phyloP scores from a whole-genome alignment of 495 filamentous ascomycete species.

The Talaromyces ruber region DNA sequence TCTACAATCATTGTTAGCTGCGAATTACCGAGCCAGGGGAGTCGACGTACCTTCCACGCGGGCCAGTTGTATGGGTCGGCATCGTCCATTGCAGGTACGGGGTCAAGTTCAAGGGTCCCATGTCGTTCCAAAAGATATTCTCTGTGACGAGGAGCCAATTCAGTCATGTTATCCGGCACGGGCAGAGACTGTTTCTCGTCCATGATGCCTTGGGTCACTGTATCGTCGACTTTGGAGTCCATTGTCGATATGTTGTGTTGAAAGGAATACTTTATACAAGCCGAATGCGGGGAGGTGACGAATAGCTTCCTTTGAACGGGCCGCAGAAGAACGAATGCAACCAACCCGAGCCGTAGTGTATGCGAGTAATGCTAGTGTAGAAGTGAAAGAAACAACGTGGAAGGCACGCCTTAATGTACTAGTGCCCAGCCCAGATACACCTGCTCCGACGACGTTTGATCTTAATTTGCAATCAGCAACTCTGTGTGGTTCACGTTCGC shows the following conservation, averaged over 20 bases:
- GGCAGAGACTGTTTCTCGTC: background rate
- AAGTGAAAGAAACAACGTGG: too few relatives aligned
- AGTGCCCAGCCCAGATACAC: background rate
- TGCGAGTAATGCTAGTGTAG: background rate
- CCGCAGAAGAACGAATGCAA: background rate
- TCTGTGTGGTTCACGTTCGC: background rate
- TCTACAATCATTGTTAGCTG: slow-evolving; percentile 15
- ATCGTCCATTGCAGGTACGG: slow-evolving; percentile 34
- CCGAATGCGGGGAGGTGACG: background rate
- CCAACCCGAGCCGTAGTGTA: background rate
- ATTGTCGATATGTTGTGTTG: background rate
- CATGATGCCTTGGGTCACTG: background rate
- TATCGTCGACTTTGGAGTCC: background rate
- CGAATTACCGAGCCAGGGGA: background rate
- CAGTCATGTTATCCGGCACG: background rate
- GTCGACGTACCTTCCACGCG: slow-evolving; percentile 37
- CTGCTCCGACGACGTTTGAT: background rate
- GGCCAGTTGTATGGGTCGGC: slow-evolving; percentile 50
- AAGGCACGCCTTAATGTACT: background rate
- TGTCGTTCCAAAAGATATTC: slow-evolving; percentile 38
- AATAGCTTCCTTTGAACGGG: background rate
- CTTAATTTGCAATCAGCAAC: background rate
- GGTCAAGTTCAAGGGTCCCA: slow-evolving; percentile 43
- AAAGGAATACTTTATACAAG: background rate
- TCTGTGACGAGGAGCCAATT: slow-evolving; percentile 13